These are phyloP conservation scores for Penicillium mononematosum DNA, from an alignment of 495 filamentous ascomycete genomes.

Conservation along the genomic window DNA sequence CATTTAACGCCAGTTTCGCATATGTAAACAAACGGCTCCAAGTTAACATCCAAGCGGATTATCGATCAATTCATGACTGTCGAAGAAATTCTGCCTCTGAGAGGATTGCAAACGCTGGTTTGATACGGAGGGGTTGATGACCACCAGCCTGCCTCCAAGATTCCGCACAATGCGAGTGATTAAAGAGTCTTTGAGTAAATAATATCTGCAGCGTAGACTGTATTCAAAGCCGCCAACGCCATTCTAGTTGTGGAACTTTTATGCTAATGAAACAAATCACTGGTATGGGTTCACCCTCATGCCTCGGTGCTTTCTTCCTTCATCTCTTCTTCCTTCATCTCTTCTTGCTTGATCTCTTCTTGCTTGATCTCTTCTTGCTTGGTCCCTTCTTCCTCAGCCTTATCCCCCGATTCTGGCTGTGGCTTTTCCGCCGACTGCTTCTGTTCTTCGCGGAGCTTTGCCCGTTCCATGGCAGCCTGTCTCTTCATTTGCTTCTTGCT, in stretches of 20 bases:
- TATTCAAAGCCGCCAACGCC: neutral
- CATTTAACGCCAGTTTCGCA: no score
- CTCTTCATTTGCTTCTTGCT: constrained; percentile 55
- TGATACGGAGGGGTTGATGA: neutral
- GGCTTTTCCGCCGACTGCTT: constrained; percentile 50
- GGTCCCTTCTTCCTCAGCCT: constrained; percentile 18
- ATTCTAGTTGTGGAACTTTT: neutral
- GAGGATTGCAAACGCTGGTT: neutral
- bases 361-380: constrained; percentile 10
- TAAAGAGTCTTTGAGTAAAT: neutral
- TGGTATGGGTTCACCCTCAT: constrained; percentile 9
- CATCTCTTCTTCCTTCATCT: neutral
- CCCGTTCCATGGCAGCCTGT: constrained; percentile 35
- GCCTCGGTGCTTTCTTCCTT: constrained; percentile 15
- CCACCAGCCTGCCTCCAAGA: neutral
- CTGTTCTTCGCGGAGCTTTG: constrained; percentile 34
- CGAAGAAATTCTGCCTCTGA: no score
- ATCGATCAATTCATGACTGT: no score
- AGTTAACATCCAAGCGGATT: no score
- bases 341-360: neutral
- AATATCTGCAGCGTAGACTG: neutral
- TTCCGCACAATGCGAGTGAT: neutral
- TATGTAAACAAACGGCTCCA: no score
- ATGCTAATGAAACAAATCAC: constrained; percentile 2
- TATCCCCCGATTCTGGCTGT: constrained; percentile 21